Conservation (phyloP, 495 filamentous ascomycete species). For the Annulohypoxylon maeteangense region DNA sequence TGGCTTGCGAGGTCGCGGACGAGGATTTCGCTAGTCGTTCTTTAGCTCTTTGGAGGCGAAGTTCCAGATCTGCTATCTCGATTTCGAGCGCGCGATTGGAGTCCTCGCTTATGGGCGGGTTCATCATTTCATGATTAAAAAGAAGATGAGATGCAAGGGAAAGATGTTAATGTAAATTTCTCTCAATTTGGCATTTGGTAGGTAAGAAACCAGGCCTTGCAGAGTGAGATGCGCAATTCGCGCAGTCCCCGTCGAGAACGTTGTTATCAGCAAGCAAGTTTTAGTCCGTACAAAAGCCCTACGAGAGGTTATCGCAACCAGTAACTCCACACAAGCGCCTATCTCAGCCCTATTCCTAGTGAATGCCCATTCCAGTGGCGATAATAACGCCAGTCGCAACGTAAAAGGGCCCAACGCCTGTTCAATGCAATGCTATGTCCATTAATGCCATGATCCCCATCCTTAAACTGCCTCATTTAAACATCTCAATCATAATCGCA, state of each 20-base stretch:
- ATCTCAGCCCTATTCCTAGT: not conserved
- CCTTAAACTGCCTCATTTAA: not conserved
- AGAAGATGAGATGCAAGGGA: not conserved
- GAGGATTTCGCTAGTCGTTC: slow-evolving; percentile 33
- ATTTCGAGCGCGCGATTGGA: slow-evolving; percentile 27
- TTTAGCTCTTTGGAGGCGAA: slow-evolving; percentile 51
- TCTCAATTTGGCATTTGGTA: not conserved
- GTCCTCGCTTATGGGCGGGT: slow-evolving; percentile 4
- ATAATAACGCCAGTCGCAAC: not conserved
- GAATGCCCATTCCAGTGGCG: not conserved
- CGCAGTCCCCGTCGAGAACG: not conserved
- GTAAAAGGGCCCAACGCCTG: slow-evolving; percentile 8
- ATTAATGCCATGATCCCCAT: not conserved
- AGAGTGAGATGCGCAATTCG: not conserved
- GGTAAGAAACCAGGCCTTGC: not conserved
- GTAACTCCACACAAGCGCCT: slow-evolving; percentile 26
- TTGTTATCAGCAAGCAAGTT: not conserved
- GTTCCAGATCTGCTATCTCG: slow-evolving; percentile 53
- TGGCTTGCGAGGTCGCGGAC: not conserved
- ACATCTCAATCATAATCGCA: not conserved
- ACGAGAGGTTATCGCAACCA: not conserved
- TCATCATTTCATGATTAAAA: slow-evolving; percentile 27
- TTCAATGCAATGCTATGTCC: slow-evolving; percentile 30
- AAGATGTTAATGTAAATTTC: not conserved
- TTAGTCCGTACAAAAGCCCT: slow-evolving; percentile 10